A percentile compares a stretch with the other conserved stretches of the same genome.
Evolutionary conservation across 768 basidiomycete species (phyloP).

Genomic region (Dioszegia hungarica): DNA sequence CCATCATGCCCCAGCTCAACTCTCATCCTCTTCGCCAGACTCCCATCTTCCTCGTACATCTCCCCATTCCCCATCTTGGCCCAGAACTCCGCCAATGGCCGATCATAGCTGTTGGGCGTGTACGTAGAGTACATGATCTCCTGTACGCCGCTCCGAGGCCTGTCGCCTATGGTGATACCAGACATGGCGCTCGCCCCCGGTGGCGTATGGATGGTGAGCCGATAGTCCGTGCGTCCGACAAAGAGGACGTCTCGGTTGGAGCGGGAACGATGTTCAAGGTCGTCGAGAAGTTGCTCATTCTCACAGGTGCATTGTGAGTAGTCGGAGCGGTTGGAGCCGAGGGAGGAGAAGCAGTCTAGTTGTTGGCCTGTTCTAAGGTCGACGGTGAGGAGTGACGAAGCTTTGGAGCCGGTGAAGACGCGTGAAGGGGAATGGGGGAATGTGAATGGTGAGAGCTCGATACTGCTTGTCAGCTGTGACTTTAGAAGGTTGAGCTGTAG

Average conservation of each 20-base stretch:
- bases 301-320: constrained; percentile 35
- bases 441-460: constrained; percentile 78
- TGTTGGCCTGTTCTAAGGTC: constrained; percentile 50
- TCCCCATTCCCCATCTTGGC: constrained; percentile 56
- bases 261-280: constrained; percentile 57
- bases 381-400: constrained; percentile 62
- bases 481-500: no score
- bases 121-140: constrained; percentile 86
- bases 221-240: constrained; percentile 73
- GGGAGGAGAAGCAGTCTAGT: constrained; percentile 38
- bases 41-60: constrained; percentile 22
- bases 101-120: constrained; percentile 85
- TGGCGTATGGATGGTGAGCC: constrained; percentile 73
- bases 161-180: constrained; percentile 10
- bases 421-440: constrained; percentile 65
- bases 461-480: constrained; percentile 43
- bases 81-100: constrained; percentile 66
- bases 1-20: constrained; percentile 47
- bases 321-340: constrained; percentile 23
- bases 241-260: constrained; percentile 52
- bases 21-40: constrained; percentile 28
- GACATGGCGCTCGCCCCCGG: constrained; percentile 49
- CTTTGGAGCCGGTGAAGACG: constrained; percentile 84
- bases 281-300: constrained; percentile 53
- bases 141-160: constrained; percentile 52